Base-by-base conservation (phyloP, 768 basidiomycete genomes). In the Leccinum boreale region DNA sequence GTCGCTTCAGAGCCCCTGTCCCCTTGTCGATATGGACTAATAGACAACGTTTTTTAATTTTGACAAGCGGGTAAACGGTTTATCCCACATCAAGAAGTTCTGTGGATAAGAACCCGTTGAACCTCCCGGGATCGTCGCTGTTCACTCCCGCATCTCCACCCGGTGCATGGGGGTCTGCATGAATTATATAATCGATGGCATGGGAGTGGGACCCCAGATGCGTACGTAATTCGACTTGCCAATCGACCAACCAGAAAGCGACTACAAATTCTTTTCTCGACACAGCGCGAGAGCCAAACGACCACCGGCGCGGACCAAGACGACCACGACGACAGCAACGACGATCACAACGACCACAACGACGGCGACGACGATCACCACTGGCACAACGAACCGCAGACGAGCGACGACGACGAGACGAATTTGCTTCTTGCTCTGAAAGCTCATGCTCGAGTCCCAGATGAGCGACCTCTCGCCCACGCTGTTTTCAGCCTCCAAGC, bases 401-500 rank as follows among this genome's bases (percentile, higher is more conserved):
- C 42, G n/a, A 44, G 42, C n/a, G 23, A 64, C 63, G 23, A 64
- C 63, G 62, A 64, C 58, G 42, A 44, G 42, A 44, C 42, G 42
- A 44, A 19, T n/a, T 44, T 44, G 10, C 42, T 19, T 19, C 42
- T 44, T 44, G 36, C 36, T 36, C 36, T 36, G 36, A 36, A 36
- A n/a, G 36, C 36, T 39, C 17, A 39, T 39, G 42, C 42, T 11
- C 42, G 42, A 44, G 42, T 44, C 60, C 19, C 55, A 61, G 50
- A 72, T 73, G 71, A 61, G 35, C 62, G 71, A 69, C 57, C 56
- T 49, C n/a, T 44, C 42, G n/a, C n/a, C 19, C 14, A 59, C 21
- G 52, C 61, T 72, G 35, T 83, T 78, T 65, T 76, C 88, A 12
- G 78, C 87, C 10, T 84, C 86, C 15, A 88, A 87, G 77, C 85